A percentile compares a stretch with the other conserved stretches of the same genome.
phyloP scores from a whole-genome alignment of 2,329 filamentous ascomycete species.

The Blastomyces percursus region DNA sequence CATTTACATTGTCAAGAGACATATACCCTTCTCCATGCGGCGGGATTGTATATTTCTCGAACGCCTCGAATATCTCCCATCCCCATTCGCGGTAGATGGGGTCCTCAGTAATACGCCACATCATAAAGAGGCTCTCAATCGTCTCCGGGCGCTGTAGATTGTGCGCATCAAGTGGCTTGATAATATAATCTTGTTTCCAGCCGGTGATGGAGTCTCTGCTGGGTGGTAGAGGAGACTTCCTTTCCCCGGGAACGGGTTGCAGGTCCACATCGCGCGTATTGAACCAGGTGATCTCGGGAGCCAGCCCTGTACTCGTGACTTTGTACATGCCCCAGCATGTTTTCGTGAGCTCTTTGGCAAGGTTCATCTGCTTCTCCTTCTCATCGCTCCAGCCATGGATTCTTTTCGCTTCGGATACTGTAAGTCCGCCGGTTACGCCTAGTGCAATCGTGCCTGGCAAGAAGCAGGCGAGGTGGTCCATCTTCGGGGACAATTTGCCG shows the following conservation, averaged over 20 bases:
- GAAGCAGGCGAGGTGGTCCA: conserved; percentile 98
- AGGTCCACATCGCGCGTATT: conserved; percentile 45
- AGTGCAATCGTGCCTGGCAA: conserved; percentile 92
- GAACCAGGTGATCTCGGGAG: conserved; percentile 90
- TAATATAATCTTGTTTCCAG: conserved; percentile 68
- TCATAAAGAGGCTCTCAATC: conserved; percentile 88
- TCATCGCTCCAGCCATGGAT: conserved; percentile 60
- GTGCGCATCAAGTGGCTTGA: conserved; percentile 75
- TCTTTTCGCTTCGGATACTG: conserved; percentile 63
- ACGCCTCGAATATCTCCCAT: conserved; percentile 96
- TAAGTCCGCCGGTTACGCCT: conserved; percentile 66
- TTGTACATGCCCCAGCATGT: conserved; percentile 99
- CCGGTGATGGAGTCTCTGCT: conserved; percentile 20
- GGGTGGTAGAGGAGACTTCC: conserved; percentile 17
- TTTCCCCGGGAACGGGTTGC: conserved; percentile 23
- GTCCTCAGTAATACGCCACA: conserved; percentile 96
- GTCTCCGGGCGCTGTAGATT: conserved; percentile 95
- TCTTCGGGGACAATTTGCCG: conserved; percentile 63
- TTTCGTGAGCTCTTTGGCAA: conserved; percentile 84
- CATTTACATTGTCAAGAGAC: conserved; percentile 63
- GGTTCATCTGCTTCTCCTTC: conserved; percentile 74
- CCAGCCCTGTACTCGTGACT: conserved; percentile 78
- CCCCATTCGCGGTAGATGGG: conserved; percentile 86
- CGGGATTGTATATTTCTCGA: conserved; percentile 60
- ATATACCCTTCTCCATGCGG: conserved; percentile 56